These are phyloP conservation scores for Arachnomyces sp. DNA, from an alignment of 2,329 filamentous ascomycete genomes.

Conservation along the genomic window DNA sequence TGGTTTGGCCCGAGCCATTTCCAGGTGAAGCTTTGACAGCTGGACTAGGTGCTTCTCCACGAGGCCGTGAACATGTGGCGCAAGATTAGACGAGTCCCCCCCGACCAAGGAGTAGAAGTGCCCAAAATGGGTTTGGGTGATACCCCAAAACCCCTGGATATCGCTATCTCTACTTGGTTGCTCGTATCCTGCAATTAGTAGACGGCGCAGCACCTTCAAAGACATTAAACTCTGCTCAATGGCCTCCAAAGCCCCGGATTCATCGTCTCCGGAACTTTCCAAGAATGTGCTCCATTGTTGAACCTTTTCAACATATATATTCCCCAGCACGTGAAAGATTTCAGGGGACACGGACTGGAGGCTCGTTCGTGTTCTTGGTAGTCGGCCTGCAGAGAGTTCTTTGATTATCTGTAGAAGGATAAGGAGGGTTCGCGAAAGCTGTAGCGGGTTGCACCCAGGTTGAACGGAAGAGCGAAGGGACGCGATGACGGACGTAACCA, in stretches of 20 bases:
- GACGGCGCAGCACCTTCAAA: conserved; percentile 69
- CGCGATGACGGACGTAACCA: conserved; percentile 47
- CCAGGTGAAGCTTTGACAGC: conserved; percentile 82
- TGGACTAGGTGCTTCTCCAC: conserved; percentile 85
- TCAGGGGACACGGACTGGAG: conserved; percentile 74
- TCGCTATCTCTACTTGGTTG: conserved; percentile 69
- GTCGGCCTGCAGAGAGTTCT: conserved; percentile 71
- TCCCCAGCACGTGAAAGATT: conserved; percentile 68
- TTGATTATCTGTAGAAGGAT: conserved; percentile 82
- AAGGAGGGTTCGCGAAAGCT: conserved; percentile 63
- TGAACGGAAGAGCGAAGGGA: conserved; percentile 52
- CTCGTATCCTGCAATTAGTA: conserved; percentile 75
- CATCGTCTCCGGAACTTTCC: conserved; percentile 49
- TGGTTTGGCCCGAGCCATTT: conserved; percentile 72
- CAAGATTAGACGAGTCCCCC: conserved; percentile 46
- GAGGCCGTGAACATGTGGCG: conserved; percentile 47
- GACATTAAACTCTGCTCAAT: conserved; percentile 71
- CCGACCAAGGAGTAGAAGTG: conserved; percentile 60
- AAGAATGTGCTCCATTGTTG: conserved; percentile 59
- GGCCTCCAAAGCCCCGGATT: conserved; percentile 50
- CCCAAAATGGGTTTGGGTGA: conserved; percentile 70
- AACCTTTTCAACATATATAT: conserved; percentile 69
- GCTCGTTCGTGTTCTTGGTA: conserved; percentile 65
- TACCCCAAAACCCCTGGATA: conserved; percentile 70
- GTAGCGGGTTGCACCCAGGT: conserved; percentile 50